phyloP scores from a whole-genome alignment of 306 rosid species.

The Vachellia pachyceras region DNA sequence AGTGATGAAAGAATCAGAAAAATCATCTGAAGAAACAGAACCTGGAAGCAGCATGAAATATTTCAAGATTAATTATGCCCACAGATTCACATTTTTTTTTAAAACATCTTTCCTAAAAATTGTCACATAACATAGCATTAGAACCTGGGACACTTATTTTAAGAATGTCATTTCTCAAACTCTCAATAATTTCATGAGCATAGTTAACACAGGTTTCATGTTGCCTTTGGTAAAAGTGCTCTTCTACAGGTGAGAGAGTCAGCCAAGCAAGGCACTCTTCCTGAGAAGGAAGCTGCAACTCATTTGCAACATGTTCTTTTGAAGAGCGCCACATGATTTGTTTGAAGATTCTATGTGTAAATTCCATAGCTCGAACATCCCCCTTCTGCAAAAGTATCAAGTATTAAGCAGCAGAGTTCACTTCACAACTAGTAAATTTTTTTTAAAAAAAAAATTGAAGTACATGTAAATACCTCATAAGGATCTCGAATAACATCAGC shows the following conservation, averaged over 20 bases:
- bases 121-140: slow-evolving; percentile 36
- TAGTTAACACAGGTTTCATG: slow-evolving; percentile 85
- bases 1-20: slow-evolving; percentile 69
- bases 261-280: slow-evolving; percentile 92
- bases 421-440: slow-evolving; percentile 12
- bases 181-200: slow-evolving; percentile 85
- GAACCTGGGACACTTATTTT: slow-evolving; percentile 73
- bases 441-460: slow-evolving; percentile 25
- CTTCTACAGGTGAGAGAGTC: slow-evolving; percentile 85
- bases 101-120: slow-evolving; percentile 44
- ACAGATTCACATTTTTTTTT: slow-evolving; percentile 26
- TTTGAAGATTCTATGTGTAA: slow-evolving; percentile 75
- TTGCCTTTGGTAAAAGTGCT: slow-evolving; percentile 96
- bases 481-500: slow-evolving; percentile 90
- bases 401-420: slow-evolving; percentile 32
- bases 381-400: slow-evolving; percentile 67
- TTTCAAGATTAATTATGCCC: slow-evolving; percentile 43
- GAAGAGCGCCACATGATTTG: slow-evolving; percentile 97
- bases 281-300: slow-evolving; percentile 93
- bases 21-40: slow-evolving; percentile 51
- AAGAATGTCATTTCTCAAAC: slow-evolving; percentile 73
- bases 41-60: slow-evolving; percentile 54
- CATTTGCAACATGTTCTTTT: slow-evolving; percentile 81
- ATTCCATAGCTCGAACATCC: slow-evolving; percentile 80
- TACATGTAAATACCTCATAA: slow-evolving; percentile 69